A percentile compares a stretch with the other conserved stretches of the same genome.
These are phyloP conservation scores for Babesia microti DNA, from an alignment of 169 alveolate genomes.

Conservation along the genomic window DNA sequence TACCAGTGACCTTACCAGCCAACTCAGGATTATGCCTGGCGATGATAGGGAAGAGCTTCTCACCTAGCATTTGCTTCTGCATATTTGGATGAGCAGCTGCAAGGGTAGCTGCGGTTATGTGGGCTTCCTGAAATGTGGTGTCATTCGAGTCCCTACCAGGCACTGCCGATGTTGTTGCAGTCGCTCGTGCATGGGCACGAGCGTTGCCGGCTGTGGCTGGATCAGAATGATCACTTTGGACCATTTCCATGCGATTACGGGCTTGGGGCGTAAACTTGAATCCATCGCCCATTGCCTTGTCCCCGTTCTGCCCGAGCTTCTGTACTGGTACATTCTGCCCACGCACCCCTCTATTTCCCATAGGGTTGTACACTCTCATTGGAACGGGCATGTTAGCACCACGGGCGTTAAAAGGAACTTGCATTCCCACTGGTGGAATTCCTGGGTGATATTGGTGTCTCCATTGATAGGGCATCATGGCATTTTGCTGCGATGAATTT, in stretches of 20 bases:
- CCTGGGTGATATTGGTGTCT: no score
- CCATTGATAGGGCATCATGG: no score
- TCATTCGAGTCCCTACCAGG: slow-evolving; percentile 8
- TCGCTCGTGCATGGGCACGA: slow-evolving; percentile 37
- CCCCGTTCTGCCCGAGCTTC: no score
- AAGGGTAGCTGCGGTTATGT: slow-evolving; percentile 62
- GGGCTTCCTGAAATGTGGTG: slow-evolving; percentile 26
- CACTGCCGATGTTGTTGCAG: slow-evolving; percentile 29
- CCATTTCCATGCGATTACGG: slow-evolving; percentile 54
- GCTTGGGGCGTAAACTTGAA: slow-evolving; percentile 70
- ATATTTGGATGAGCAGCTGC: slow-evolving; percentile 74
- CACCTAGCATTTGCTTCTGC: slow-evolving; percentile 91
- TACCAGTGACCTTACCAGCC: slow-evolving; percentile 88
- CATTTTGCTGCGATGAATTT: no score
- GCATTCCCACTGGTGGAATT: no score
- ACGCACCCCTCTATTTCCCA: no score
- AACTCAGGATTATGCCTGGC: slow-evolving; percentile 82
- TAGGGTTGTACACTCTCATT: no score
- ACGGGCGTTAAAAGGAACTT: no score
- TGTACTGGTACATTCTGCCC: no score
- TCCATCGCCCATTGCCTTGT: no score
- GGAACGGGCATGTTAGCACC: no score
- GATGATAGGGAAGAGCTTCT: slow-evolving; percentile 79
- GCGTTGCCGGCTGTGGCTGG: slow-evolving; percentile 15
- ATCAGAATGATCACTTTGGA: slow-evolving; percentile 23